Percentiles rank a stretch among this genome's conserved stretches.
Evolutionary conservation across 2,329 filamentous ascomycete genomes (phyloP).

Genomic region (Tolypocladium cylindrosporum): DNA sequence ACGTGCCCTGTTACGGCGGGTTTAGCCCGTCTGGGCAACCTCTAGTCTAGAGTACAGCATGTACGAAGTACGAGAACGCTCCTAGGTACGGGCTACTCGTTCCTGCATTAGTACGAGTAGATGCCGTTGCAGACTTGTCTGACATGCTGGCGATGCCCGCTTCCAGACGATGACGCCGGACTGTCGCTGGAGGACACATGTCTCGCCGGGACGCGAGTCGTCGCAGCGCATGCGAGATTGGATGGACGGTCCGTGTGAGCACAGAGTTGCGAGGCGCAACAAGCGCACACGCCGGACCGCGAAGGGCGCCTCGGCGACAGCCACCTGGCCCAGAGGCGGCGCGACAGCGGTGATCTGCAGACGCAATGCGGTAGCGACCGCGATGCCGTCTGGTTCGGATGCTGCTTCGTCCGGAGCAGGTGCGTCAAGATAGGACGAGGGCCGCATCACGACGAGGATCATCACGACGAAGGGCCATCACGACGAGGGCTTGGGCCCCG

Average conservation of each 20-base stretch:
- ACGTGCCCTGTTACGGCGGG: background rate
- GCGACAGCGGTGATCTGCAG: background rate
- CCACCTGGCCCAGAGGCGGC: background rate
- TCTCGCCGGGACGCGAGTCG: background rate
- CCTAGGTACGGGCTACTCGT: too few relatives aligned
- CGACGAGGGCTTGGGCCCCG: background rate
- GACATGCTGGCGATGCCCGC: background rate
- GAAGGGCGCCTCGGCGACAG: background rate
- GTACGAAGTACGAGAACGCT: too few relatives aligned
- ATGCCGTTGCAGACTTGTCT: background rate
- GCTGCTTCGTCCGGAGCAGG: background rate
- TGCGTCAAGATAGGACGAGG: background rate
- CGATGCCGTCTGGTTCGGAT: background rate
- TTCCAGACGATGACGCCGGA: background rate
- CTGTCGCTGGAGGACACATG: background rate
- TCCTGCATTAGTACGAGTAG: background rate
- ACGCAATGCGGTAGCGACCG: background rate
- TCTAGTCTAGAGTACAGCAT: too few relatives aligned
- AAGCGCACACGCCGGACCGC: background rate
- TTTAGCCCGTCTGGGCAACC: background rate
- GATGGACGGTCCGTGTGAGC: background rate
- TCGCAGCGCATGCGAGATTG: too few relatives aligned
- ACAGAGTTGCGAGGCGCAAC: background rate
- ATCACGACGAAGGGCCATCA: background rate
- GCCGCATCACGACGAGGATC: background rate